Percentiles rank a stretch among this genome's conserved stretches.
These are phyloP conservation scores for Hypoxylon sp. DNA, from an alignment of 2,329 filamentous ascomycete genomes.

Conservation along the genomic window DNA sequence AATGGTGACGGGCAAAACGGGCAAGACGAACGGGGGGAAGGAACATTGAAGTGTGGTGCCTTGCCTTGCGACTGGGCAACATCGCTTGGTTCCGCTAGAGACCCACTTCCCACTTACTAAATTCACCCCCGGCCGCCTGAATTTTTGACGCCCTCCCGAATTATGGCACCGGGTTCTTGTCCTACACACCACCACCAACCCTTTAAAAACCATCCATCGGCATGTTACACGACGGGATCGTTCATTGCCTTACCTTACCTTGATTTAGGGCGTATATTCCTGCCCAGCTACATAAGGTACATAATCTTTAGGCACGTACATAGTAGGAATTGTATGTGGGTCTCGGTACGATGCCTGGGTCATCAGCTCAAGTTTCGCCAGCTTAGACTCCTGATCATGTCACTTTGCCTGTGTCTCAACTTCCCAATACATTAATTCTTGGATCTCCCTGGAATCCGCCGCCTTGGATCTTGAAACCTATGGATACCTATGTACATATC, in stretches of 20 bases:
- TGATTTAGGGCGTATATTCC: constrained; percentile 1
- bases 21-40: constrained; percentile 41
- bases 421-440: constrained; percentile 1
- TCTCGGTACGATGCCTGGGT: neutral
- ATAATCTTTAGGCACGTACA: neutral
- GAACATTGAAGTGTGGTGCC: constrained; percentile 35
- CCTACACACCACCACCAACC: constrained; percentile 31
- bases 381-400: neutral
- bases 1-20: constrained; percentile 44
- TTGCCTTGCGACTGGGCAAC: constrained; percentile 45
- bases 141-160: constrained; percentile 16
- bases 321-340: neutral
- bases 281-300: neutral
- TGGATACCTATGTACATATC: neutral
- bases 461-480: neutral
- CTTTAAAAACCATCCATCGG: constrained; percentile 14
- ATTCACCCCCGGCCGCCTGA: constrained; percentile 14
- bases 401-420: constrained; percentile 7
- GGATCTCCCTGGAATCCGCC: neutral
- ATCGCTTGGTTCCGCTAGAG: constrained; percentile 35
- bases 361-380: neutral
- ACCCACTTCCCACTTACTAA: constrained; percentile 25
- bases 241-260: constrained; percentile 3
- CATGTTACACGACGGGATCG: constrained; percentile 26
- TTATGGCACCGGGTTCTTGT: constrained; percentile 35